Evolutionary conservation across 2,329 filamentous ascomycete species (phyloP).

Genomic region (Colletotrichum australisinense): DNA sequence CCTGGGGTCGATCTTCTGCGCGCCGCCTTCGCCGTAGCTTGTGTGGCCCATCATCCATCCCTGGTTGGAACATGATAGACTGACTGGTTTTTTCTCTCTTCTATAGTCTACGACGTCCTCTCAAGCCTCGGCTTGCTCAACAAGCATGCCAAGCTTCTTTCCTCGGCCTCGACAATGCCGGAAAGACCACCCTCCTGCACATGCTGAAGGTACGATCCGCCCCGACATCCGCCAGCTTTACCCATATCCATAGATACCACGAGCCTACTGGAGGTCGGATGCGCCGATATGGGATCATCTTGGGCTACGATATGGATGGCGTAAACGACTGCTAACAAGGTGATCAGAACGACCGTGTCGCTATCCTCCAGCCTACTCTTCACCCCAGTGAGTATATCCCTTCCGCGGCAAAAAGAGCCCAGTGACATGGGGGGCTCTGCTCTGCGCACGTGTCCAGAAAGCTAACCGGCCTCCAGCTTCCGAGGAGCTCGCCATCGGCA

Average conservation of each 20-base stretch:
- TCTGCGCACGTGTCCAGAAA: constrained; percentile 39
- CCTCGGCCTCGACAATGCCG: constrained; percentile 92
- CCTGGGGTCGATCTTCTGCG: constrained; percentile 6
- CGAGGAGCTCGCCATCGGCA: constrained; percentile 92
- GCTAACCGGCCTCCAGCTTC: constrained; percentile 67
- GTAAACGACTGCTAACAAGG: constrained; percentile 9
- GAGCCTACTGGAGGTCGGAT: neutral
- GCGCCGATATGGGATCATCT: constrained; percentile 1
- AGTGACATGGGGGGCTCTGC: neutral
- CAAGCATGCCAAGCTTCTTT: constrained; percentile 98
- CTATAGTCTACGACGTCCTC: constrained; percentile 84
- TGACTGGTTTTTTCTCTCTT: constrained; percentile 41
- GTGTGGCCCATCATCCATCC: constrained; percentile 24
- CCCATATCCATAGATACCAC: neutral
- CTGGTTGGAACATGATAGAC: constrained; percentile 27
- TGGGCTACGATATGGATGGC: constrained; percentile 39
- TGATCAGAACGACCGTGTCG: constrained; percentile 86
- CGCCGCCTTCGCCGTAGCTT: constrained; percentile 36
- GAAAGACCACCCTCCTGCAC: constrained; percentile 93
- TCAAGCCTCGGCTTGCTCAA: constrained; percentile 89
- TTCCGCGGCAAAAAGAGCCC: constrained; percentile 1
- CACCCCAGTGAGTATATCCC: constrained; percentile 79
- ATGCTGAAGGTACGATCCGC: constrained; percentile 87
- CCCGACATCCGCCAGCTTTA: neutral
- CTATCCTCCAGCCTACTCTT: constrained; percentile 88